Conservation (phyloP, 495 filamentous ascomycete genomes). For the Hypoxylon trugodes region DNA sequence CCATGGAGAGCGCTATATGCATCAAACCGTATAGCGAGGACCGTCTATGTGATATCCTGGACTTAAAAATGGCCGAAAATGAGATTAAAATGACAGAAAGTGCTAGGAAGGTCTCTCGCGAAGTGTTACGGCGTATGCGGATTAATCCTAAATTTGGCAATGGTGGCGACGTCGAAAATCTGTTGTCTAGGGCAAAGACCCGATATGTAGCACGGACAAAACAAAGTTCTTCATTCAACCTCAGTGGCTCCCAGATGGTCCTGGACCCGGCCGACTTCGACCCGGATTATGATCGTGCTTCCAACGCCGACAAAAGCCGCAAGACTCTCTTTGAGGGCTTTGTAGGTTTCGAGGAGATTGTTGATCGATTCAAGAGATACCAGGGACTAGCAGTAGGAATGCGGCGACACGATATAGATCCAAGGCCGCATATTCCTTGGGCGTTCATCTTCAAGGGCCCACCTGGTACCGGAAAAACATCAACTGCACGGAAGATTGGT, state of each 20-base stretch:
- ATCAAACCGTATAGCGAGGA: slow-evolving; percentile 72
- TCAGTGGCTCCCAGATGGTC: neutral
- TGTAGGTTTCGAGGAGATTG: slow-evolving; percentile 69
- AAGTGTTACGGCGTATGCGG: slow-evolving; percentile 52
- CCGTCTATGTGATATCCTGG: slow-evolving; percentile 63
- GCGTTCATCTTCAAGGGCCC: slow-evolving; percentile 17
- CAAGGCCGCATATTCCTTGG: slow-evolving; percentile 46
- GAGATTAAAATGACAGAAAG: slow-evolving; percentile 53
- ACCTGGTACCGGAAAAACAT: slow-evolving; percentile 16
- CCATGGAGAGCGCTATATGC: slow-evolving; percentile 64
- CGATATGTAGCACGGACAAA: slow-evolving; percentile 51
- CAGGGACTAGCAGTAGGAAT: slow-evolving; percentile 62
- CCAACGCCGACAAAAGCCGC: slow-evolving; percentile 57
- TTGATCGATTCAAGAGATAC: slow-evolving; percentile 66
- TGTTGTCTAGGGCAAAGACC: slow-evolving; percentile 61
- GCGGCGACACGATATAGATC: slow-evolving; percentile 64
- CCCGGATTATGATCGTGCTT: slow-evolving; percentile 64
- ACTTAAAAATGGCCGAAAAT: slow-evolving; percentile 61
- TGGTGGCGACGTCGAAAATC: slow-evolving; percentile 57
- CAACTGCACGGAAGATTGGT: neutral
- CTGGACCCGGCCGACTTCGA: slow-evolving; percentile 75
- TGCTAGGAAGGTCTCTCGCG: slow-evolving; percentile 51
- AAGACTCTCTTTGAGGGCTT: slow-evolving; percentile 65
- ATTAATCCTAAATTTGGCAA: slow-evolving; percentile 65
- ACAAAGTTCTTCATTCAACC: neutral